Base-by-base conservation (phyloP, 345 rosid genomes). In the Rhodamnia rubescens region DNA sequence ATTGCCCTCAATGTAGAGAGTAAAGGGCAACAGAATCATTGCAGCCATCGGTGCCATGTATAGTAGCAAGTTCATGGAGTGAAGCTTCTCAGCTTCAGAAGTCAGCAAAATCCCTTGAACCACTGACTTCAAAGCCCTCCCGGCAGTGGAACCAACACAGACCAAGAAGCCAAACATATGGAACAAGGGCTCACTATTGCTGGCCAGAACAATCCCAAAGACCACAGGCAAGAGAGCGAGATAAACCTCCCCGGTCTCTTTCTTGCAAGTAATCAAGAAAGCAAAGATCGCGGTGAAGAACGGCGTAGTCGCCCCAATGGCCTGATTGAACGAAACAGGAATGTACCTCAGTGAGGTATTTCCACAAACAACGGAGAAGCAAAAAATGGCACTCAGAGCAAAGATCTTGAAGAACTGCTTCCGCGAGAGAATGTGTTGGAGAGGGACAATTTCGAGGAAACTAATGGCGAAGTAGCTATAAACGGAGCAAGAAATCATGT, bases 1-100 rank as follows among this genome's bases (percentile, higher is more conserved):
- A 85, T 97, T 97, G 86, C 99, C 99, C 90, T 97, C 99, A 0
- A 96, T 92, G 87, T 95, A 97, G 16, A 97, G 97, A 36, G 98
- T 93, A 85, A 97, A 91, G n/a, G 99, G 99, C 78, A 97, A 82
- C 83, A 97, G 90, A 86, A 97, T 95, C 90, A 93, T 81, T 20
- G 99, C 99, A 1, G 99, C 98, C 98, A 97, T 95, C 4, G 99
- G 99, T 11, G 99, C 99, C 99, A 97, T 97, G 84, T 95, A 96
- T 5, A 97, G 89, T 55, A 97, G 84, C 89, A 97, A 88, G 90
- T 97, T 97, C 99, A 97, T 96, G 2, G 99, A 97, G 86, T 97
- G 98, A 24, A 97, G 90, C 90, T 95, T 96, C 93, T 97, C 99
- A 1, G 97, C 93, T 84, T 97, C 99, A 1, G 98, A 95, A 4